phyloP scores from a whole-genome alignment of 139 green algal genomes.

The Micractinium sp. region DNA sequence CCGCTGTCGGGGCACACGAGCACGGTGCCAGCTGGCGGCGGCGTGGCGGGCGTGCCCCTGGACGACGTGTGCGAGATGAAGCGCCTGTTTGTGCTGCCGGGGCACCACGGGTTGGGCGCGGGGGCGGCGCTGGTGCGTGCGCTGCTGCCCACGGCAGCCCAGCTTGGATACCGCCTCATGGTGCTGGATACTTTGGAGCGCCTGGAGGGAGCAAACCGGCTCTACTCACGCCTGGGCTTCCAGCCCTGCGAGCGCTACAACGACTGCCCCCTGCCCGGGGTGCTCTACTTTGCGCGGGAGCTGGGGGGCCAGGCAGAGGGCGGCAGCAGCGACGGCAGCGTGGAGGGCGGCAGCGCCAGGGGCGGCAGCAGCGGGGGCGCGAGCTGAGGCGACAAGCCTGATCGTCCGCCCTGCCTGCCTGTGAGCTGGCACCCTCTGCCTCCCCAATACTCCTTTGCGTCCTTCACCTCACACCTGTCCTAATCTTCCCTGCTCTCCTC shows the following conservation, averaged over 20 bases:
- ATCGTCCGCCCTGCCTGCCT: not conserved
- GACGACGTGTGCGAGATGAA: slow-evolving; percentile 47
- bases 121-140: slow-evolving; percentile 17
- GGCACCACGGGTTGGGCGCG: slow-evolving; percentile 34
- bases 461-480: not conserved
- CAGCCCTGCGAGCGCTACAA: slow-evolving; percentile 40
- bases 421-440: not conserved
- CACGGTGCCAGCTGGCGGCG: not conserved
- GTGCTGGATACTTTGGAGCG: slow-evolving; percentile 47
- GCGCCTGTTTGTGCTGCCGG: slow-evolving; percentile 44
- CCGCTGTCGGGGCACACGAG: slow-evolving; percentile 24
- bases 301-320: not conserved
- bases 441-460: not conserved
- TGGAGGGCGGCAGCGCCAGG: not conserved
- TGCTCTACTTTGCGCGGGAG: slow-evolving; percentile 44
- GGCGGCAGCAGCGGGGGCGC: not conserved
- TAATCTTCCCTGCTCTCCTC: not conserved
- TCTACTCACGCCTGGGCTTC: slow-evolving; percentile 42
- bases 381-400: not conserved
- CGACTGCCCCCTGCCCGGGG: slow-evolving; percentile 43
- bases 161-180: slow-evolving; percentile 39
- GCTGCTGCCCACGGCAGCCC: slow-evolving; percentile 5
- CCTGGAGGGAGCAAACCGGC: slow-evolving; percentile 38
- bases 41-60: slow-evolving; percentile 19
- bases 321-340: not conserved